Conservation (phyloP, 495 filamentous ascomycete genomes). For the Penicilliopsis zonata region DNA sequence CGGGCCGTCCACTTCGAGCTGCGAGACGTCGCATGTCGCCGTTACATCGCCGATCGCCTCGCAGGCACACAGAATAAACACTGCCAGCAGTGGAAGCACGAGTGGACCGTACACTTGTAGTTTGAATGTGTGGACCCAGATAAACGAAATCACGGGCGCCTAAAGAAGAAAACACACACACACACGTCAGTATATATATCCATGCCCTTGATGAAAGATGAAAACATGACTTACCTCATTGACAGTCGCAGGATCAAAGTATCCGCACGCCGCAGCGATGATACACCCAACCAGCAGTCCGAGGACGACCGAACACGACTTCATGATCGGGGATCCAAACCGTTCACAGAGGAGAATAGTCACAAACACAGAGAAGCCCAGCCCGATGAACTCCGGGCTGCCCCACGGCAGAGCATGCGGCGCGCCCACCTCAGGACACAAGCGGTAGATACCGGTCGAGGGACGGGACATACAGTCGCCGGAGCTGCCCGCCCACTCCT, state of each 20-base stretch:
- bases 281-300: slow-evolving; percentile 81
- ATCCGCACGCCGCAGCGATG: slow-evolving; percentile 71
- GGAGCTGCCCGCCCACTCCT: not conserved
- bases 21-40: slow-evolving; percentile 62
- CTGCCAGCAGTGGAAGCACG: slow-evolving; percentile 67
- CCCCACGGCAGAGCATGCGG: not conserved
- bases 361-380: slow-evolving; percentile 85
- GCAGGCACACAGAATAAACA: slow-evolving; percentile 82
- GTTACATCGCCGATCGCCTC: slow-evolving; percentile 69
- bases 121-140: slow-evolving; percentile 85
- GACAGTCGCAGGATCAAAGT: slow-evolving; percentile 65
- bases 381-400: slow-evolving; percentile 63
- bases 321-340: slow-evolving; percentile 71
- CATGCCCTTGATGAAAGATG: not conserved
- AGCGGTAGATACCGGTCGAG: not conserved
- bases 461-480: not conserved
- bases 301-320: slow-evolving; percentile 63
- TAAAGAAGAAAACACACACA: no score
- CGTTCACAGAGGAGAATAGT: slow-evolving; percentile 79
- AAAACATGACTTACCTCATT: slow-evolving; percentile 19
- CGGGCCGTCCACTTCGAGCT: slow-evolving; percentile 66
- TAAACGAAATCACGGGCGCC: slow-evolving; percentile 64
- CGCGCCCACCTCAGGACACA: not conserved
- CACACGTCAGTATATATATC: not conserved
- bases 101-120: slow-evolving; percentile 72